Percentiles rank a stretch among this genome's conserved stretches.
Conservation (phyloP, 1,284 basidiomycete genomes). For the Cystobasidiaceae sp. region DNA sequence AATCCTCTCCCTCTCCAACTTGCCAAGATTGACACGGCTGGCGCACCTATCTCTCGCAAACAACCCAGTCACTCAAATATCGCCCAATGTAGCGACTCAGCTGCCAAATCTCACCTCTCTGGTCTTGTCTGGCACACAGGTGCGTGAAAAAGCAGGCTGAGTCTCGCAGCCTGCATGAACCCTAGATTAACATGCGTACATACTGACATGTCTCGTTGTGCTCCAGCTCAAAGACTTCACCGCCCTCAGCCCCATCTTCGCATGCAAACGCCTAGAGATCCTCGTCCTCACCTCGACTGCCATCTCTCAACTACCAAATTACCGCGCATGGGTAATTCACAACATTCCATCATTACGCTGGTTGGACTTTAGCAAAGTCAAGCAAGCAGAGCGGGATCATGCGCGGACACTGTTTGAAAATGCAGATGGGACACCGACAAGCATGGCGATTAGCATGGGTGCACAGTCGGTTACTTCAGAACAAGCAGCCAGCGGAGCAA, state of each 20-base stretch:
- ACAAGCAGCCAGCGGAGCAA: constrained; percentile 48
- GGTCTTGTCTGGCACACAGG: constrained; percentile 55
- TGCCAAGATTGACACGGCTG: constrained; percentile 74
- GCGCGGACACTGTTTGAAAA: constrained; percentile 14
- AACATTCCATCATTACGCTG: constrained; percentile 65
- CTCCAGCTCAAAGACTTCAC: constrained; percentile 30
- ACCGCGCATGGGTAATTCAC: constrained; percentile 75
- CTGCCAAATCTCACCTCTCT: constrained; percentile 77
- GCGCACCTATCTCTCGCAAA: constrained; percentile 76
- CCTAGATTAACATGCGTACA: no score
- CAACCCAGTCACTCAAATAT: constrained; percentile 78
- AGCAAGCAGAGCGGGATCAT: constrained; percentile 72
- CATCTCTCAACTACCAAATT: constrained; percentile 87
- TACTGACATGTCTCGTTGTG: background rate
- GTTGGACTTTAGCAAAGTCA: constrained; percentile 93
- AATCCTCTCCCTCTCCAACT: constrained; percentile 77
- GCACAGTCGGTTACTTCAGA: constrained; percentile 61
- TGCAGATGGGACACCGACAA: constrained; percentile 53
- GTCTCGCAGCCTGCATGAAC: no score
- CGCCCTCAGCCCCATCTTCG: constrained; percentile 31
- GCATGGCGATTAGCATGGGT: constrained; percentile 68
- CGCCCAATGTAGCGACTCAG: constrained; percentile 69
- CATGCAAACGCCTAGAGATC: constrained; percentile 60
- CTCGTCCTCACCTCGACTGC: constrained; percentile 85
- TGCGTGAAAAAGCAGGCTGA: no score